Base-by-base conservation (phyloP, 2,329 filamentous ascomycete genomes). In the Colletotrichum kahawae region DNA sequence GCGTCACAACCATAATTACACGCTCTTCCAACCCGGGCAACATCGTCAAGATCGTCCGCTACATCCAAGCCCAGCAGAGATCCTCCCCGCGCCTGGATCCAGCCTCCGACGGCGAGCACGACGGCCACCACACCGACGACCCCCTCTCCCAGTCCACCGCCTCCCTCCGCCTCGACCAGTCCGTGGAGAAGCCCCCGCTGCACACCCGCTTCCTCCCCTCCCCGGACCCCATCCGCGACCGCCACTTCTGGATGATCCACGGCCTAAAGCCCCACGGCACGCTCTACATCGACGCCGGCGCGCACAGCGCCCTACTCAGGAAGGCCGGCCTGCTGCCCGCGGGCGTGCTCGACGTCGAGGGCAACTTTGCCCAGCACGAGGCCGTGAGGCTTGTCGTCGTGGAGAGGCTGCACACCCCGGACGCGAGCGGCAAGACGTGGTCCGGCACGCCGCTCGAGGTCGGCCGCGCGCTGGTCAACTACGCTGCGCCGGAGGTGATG, bases 171-270 rank as follows among this genome's bases (percentile, higher is more conserved):
- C 78, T 87, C 62, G 80, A 84, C 63, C 71, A 80, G 67, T 36
- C 70, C 48, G 38, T 79, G 33, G 81, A 84, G 60, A 85, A 85
- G 67, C 89, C 91, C 2, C 93, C 96, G 2, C 87, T 98, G 6
- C 97, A 99, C 84, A 99, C 97, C 4, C 93, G 97, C 72, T 99
- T 99, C 88, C 89, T 98, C 14, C 95, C 96, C 1, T 95, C 95
- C 12, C 88, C 90, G 1, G 92, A 94, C 31, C 96, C 96, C 1
- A 97, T 98, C 75, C 93, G 95, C 71, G 97, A 98, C 83, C 93
- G 96, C 76, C 95, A 97, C 82, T 98, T 99, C 89, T 99, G 97
- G 97, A 93, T 99, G 64, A 90, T 98, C 0, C 95, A 99, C 84
- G 97, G 96, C 12, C 92, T 98, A 13, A 93, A 93, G 29, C 95